phyloP scores from a whole-genome alignment of 495 filamentous ascomycete species.

The Annulohypoxylon maeteangense region DNA sequence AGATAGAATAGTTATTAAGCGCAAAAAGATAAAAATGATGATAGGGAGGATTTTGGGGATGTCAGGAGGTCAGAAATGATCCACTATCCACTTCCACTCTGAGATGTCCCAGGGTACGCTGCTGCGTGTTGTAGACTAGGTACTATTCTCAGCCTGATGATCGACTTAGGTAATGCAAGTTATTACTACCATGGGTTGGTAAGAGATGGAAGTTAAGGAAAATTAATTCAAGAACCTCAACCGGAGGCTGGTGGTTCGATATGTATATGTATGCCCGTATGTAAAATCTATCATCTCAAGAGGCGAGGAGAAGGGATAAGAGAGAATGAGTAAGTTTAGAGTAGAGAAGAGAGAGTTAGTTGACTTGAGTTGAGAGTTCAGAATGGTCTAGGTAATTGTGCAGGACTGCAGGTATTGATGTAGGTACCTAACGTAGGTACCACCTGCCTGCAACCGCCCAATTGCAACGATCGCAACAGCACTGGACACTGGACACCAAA shows the following conservation, averaged over 20 bases:
- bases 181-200: conserved; percentile 3
- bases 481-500: not conserved
- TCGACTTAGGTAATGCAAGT: conserved; percentile 6
- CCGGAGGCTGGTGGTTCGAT: not conserved
- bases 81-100: conserved; percentile 20
- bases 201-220: not conserved
- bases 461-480: not conserved
- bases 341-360: not conserved
- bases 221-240: not conserved
- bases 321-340: conserved; percentile 1
- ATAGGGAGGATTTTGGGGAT: conserved; percentile 39
- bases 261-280: not conserved
- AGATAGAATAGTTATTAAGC: conserved; percentile 36
- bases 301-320: not conserved
- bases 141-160: conserved; percentile 23
- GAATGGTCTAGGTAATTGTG: not conserved
- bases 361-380: not conserved
- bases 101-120: conserved; percentile 25
- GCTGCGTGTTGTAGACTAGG: not conserved
- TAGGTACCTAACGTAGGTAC: not conserved
- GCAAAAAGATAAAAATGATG: conserved; percentile 42
- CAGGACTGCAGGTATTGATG: not conserved
- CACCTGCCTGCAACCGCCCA: not conserved
- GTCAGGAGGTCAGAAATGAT: conserved; percentile 42
- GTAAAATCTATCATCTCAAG: not conserved